Evolutionary conservation across 2,329 filamentous ascomycete species (phyloP).

Genomic region (Arthrobotrys pseudoclavata): DNA sequence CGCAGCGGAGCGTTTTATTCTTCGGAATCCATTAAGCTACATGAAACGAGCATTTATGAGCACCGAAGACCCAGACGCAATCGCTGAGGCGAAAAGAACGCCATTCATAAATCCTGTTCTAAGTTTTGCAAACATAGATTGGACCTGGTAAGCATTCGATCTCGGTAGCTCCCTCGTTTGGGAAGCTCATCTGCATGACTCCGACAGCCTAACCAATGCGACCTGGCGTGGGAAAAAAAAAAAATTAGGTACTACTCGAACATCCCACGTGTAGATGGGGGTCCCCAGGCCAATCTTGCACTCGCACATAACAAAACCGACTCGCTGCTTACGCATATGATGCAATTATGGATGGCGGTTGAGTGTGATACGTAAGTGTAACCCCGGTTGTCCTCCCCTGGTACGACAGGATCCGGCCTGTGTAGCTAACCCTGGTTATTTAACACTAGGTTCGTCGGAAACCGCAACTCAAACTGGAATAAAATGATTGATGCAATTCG

Average conservation of each 20-base stretch:
- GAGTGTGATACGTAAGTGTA: slow-evolving; percentile 56
- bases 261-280: slow-evolving; percentile 52
- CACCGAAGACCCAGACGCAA: slow-evolving; percentile 51
- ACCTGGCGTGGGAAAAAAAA: background rate
- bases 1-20: slow-evolving; percentile 44
- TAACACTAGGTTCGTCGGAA: slow-evolving; percentile 47
- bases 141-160: slow-evolving; percentile 49
- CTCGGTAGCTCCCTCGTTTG: background rate
- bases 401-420: background rate
- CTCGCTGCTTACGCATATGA: slow-evolving; percentile 49
- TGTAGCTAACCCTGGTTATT: slow-evolving; percentile 7
- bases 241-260: slow-evolving; percentile 52
- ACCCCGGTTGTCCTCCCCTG: slow-evolving; percentile 1
- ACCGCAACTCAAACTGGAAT: slow-evolving; percentile 58
- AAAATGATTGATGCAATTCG: slow-evolving; percentile 55
- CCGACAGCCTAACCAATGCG: slow-evolving; percentile 7
- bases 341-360: slow-evolving; percentile 56
- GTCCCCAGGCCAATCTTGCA: slow-evolving; percentile 42
- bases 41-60: slow-evolving; percentile 55
- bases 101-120: slow-evolving; percentile 41
- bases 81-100: slow-evolving; percentile 36
- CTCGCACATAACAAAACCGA: slow-evolving; percentile 53
- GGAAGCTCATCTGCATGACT: background rate
- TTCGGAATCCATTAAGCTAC: slow-evolving; percentile 48
- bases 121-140: slow-evolving; percentile 50